phyloP scores from a whole-genome alignment of 2,329 filamentous ascomycete genomes.

The Neofusicoccum cordaticola region DNA sequence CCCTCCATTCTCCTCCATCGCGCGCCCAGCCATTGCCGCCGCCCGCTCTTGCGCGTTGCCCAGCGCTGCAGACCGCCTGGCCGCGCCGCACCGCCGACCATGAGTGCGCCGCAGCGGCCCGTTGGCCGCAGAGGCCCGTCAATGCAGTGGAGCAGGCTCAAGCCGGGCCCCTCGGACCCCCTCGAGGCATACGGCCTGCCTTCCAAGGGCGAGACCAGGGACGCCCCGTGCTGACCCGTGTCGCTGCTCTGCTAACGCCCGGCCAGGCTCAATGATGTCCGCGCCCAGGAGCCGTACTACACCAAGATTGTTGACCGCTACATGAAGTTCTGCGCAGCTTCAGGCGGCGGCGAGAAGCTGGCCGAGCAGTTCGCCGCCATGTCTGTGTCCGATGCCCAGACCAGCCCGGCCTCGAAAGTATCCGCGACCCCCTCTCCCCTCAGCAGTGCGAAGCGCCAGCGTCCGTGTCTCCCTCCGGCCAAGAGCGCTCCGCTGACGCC shows the following conservation, averaged over 20 bases:
- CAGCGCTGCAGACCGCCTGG: neutral
- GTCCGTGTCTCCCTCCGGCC: conserved; percentile 18
- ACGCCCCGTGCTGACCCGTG: conserved; percentile 15
- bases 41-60: neutral
- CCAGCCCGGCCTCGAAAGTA: conserved; percentile 20
- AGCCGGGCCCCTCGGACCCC: conserved; percentile 70
- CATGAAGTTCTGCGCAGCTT: conserved; percentile 80
- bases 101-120: conserved; percentile 27
- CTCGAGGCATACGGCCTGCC: conserved; percentile 80
- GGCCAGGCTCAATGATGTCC: conserved; percentile 56
- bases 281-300: conserved; percentile 82
- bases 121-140: conserved; percentile 38
- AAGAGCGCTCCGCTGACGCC: conserved; percentile 10
- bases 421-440: conserved; percentile 18
- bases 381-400: conserved; percentile 29
- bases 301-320: conserved; percentile 84
- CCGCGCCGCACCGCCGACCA: neutral
- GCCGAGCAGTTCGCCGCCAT: conserved; percentile 72
- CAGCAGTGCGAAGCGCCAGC: conserved; percentile 10
- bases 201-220: conserved; percentile 89
- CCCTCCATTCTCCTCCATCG: neutral
- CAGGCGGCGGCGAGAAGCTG: conserved; percentile 68
- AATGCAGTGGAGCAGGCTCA: conserved; percentile 51
- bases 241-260: neutral
- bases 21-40: neutral